Evolutionary conservation across 2,329 filamentous ascomycete species (phyloP).

Genomic region (Falciphora oryzae): DNA sequence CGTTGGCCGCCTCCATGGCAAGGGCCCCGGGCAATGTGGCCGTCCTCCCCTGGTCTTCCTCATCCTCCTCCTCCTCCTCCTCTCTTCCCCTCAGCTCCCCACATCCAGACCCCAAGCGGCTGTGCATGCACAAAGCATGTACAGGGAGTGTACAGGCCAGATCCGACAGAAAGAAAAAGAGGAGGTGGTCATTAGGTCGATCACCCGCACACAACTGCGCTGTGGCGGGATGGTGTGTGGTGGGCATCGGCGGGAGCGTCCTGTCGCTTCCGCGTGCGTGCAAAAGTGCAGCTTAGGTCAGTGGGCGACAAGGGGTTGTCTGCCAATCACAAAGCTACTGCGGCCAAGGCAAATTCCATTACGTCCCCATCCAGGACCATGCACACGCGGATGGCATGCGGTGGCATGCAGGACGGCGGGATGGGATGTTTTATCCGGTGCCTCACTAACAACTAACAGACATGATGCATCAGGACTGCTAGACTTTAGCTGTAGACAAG

Average conservation of each 20-base stretch:
- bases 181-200: not conserved
- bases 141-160: not conserved
- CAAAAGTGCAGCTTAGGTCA: too few relatives aligned
- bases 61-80: too few relatives aligned
- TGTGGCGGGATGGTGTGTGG: too few relatives aligned
- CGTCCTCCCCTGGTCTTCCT: not conserved
- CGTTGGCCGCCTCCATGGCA: not conserved
- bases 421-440: not conserved
- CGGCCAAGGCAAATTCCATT: too few relatives aligned
- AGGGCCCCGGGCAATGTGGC: too few relatives aligned
- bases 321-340: too few relatives aligned
- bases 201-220: not conserved
- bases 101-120: not conserved
- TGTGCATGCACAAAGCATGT: not conserved
- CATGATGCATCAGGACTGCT: not conserved
- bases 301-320: too few relatives aligned
- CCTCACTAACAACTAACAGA: not conserved
- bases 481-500: not conserved
- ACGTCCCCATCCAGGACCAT: too few relatives aligned
- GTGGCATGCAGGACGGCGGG: too few relatives aligned
- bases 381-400: too few relatives aligned
- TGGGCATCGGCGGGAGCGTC: too few relatives aligned
- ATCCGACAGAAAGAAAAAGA: not conserved
- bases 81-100: not conserved
- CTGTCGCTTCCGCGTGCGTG: too few relatives aligned